A percentile compares a stretch with the other conserved stretches of the same genome.
These are phyloP conservation scores for Diaporthe longicolla DNA, from an alignment of 2,329 filamentous ascomycete species.

Conservation along the genomic window DNA sequence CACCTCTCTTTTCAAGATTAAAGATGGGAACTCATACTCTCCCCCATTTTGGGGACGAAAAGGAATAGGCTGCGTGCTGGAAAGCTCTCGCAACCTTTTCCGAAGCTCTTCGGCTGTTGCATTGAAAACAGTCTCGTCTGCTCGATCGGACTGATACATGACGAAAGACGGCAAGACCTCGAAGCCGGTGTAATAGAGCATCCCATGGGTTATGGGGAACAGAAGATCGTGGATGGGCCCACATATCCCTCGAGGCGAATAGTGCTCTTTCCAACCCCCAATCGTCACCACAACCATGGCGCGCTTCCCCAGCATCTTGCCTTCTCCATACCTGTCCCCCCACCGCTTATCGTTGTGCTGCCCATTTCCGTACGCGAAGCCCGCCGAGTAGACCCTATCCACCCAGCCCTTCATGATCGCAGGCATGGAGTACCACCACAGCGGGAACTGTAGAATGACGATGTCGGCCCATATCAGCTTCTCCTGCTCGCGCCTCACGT, in stretches of 20 bases:
- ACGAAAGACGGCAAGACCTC: constrained; percentile 19
- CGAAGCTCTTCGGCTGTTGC: neutral
- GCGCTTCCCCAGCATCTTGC: constrained; percentile 1
- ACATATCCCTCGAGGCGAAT: neutral
- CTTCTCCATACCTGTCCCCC: constrained; percentile 10
- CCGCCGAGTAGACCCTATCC: constrained; percentile 8
- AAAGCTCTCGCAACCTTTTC: neutral
- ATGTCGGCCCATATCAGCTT: constrained; percentile 2
- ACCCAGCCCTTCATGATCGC: constrained; percentile 14
- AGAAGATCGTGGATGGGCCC: constrained; percentile 11
- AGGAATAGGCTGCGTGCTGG: neutral
- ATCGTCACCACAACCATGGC: constrained; percentile 4
- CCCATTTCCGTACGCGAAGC: constrained; percentile 8
- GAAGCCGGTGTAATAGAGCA: neutral
- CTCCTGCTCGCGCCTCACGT: constrained; percentile 9
- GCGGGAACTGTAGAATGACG: constrained; percentile 4
- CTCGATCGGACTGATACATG: constrained; percentile 5
- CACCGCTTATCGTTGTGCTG: neutral
- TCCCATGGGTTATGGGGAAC: constrained; percentile 7
- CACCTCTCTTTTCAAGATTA: neutral
- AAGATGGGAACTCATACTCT: neutral
- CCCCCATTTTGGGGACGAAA: constrained; percentile 3
- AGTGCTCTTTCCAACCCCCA: constrained; percentile 15
- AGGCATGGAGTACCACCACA: constrained; percentile 21
- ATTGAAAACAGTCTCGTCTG: neutral